These are phyloP conservation scores for Globisporangium barbulae DNA, from an alignment of 352 stramenopile species.

Conservation along the genomic window DNA sequence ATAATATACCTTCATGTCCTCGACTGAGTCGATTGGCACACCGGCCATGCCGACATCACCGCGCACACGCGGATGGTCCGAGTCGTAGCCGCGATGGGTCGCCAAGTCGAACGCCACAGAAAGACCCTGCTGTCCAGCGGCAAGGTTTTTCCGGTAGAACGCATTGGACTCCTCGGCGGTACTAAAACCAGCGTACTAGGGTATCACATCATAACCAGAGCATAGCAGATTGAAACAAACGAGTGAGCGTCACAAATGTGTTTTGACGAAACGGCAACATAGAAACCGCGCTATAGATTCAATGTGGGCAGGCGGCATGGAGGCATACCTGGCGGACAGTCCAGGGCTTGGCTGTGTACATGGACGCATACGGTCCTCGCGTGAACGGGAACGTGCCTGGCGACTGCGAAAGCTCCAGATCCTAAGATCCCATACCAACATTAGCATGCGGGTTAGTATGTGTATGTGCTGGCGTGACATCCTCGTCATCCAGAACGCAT, in stretches of 20 bases:
- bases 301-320: neutral
- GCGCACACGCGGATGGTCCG: constrained; percentile 91
- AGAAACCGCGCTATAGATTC: neutral
- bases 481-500: neutral
- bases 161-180: constrained; percentile 96
- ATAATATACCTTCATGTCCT: constrained; percentile 89
- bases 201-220: neutral
- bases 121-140: constrained; percentile 89
- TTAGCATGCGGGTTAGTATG: neutral
- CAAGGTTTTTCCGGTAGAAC: constrained; percentile 95
- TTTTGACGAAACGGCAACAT: neutral
- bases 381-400: constrained; percentile 91
- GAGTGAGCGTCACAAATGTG: neutral
- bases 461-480: neutral
- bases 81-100: constrained; percentile 98
- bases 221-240: neutral
- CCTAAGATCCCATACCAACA: constrained; percentile 12
- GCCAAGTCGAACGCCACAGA: constrained; percentile 97
- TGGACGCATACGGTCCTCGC: constrained; percentile 94
- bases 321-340: constrained; percentile 84
- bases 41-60: constrained; percentile 98
- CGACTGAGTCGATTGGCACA: constrained; percentile 95
- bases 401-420: constrained; percentile 58
- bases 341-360: constrained; percentile 96
- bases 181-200: constrained; percentile 93